Evolutionary conservation across 768 basidiomycete genomes (phyloP), one percentile per base, ranked within the genome.

Genomic region (Agrocybe praecox): DNA sequence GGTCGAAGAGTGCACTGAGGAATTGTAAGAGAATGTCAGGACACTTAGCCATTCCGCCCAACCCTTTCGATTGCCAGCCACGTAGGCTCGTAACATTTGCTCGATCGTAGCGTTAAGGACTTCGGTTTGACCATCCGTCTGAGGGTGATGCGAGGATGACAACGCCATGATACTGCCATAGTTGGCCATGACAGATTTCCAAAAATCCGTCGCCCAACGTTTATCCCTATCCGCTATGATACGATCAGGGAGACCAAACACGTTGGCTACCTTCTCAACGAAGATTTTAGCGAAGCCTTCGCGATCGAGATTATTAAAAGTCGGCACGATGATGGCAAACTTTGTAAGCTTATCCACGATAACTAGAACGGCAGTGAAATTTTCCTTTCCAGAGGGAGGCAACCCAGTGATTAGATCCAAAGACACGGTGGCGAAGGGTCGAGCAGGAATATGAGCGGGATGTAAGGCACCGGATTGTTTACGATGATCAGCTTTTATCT

Each of bases 291-390:
- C 72, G 0, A 71, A 66, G 14, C 71, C 70, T 2, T 36, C 24
- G 6, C n/a, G n/a, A n/a, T 60, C 64, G 19, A 72, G 62, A 0
- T 23, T 62, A 6, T 67, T 64, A 15, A 54, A 53, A 43, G 62
- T 56, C 2, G 78, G 76, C 19, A 80, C 69, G 61, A 81, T 78
- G 15, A 74, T 68, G 0, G 61, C 73, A 60, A 68, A 70, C 53
- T 82, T 82, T 3, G 74, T 74, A 0, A 72, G 56, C 49, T 68
- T 65, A 48, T 72, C 70, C 7, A 79, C 72, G 0, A 80, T 64
- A 0, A 76, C 73, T 12, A 73, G 59, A 0, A 74, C 58, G 21
- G 59, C 65, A 50, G 71, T 58, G 57, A 53, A 74, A 0, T 69
- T 72, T 2, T 69, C 49, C n/a, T n/a, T n/a, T n/a, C n/a, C n/a